Conservation (phyloP, 2,329 filamentous ascomycete species). For the Pseudogymnoascus sp. region DNA sequence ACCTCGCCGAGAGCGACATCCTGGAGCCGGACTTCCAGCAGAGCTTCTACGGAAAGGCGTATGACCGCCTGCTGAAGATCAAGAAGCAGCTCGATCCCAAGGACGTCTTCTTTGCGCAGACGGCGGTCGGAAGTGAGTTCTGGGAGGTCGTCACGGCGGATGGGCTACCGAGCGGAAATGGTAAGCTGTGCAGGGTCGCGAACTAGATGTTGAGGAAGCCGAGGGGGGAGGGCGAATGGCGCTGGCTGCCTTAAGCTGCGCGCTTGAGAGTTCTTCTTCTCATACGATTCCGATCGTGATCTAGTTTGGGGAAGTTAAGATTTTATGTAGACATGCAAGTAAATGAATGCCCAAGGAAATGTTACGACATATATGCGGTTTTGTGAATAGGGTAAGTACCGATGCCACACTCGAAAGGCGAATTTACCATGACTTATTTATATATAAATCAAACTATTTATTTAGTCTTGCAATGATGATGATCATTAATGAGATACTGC, state of each 20-base stretch:
- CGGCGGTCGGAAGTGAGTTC: conserved; percentile 16
- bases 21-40: conserved; percentile 33
- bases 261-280: not conserved
- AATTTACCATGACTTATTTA: not conserved
- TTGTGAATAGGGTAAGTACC: not conserved
- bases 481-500: not conserved
- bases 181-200: conserved; percentile 15
- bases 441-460: not conserved
- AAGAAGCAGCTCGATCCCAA: conserved; percentile 44
- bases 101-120: conserved; percentile 31
- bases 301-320: conserved; percentile 1
- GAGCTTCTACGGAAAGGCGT: conserved; percentile 24
- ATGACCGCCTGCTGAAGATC: conserved; percentile 33
- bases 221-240: not conserved
- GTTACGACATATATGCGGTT: not conserved
- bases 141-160: conserved; percentile 13
- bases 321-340: not conserved
- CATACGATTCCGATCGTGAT: not conserved
- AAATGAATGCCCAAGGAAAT: not conserved
- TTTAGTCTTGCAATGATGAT: not conserved
- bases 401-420: not conserved
- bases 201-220: not conserved
- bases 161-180: conserved; percentile 16
- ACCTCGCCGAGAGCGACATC: conserved; percentile 45
- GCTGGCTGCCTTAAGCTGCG: not conserved